Percentiles rank a stretch among this genome's conserved stretches.
These are phyloP conservation scores for Collybiopsis luxurians DNA, from an alignment of 768 basidiomycete species.

Conservation along the genomic window DNA sequence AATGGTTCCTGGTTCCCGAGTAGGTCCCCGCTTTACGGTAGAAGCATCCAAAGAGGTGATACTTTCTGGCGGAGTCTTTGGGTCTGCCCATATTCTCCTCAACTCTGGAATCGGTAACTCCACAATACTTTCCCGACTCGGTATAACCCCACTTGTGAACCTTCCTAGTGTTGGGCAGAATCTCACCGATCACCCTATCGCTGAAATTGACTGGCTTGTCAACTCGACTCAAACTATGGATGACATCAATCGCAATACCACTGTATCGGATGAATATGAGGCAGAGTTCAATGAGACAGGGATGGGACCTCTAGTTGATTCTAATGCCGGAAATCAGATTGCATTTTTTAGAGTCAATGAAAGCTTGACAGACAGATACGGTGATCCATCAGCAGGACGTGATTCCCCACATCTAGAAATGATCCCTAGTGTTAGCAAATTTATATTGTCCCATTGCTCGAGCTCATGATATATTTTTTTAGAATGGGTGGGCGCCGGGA, in stretches of 20 bases:
- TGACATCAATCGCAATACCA: conserved; percentile 10
- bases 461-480: no score
- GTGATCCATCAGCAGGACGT: conserved; percentile 21
- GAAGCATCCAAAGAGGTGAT: conserved; percentile 21
- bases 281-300: conserved; percentile 14
- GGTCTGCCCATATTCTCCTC: conserved; percentile 20
- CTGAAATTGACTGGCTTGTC: conserved; percentile 11
- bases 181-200: conserved; percentile 15
- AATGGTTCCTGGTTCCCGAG: background rate
- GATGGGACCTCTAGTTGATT: conserved; percentile 19
- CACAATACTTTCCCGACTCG: conserved; percentile 8
- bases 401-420: conserved; percentile 19
- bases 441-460: background rate
- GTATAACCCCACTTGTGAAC: conserved; percentile 15
- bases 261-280: conserved; percentile 5
- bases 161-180: conserved; percentile 20
- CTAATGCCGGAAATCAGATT: conserved; percentile 19
- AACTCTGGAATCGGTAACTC: conserved; percentile 14
- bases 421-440: conserved; percentile 13
- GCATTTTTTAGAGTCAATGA: conserved; percentile 21
- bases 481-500: conserved; percentile 8
- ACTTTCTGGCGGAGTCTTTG: conserved; percentile 24
- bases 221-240: conserved; percentile 17
- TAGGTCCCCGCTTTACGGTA: background rate
- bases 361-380: conserved; percentile 12